Evolutionary conservation across 2,329 filamentous ascomycete genomes (phyloP).

Genomic region (Talaromyces sp.): DNA sequence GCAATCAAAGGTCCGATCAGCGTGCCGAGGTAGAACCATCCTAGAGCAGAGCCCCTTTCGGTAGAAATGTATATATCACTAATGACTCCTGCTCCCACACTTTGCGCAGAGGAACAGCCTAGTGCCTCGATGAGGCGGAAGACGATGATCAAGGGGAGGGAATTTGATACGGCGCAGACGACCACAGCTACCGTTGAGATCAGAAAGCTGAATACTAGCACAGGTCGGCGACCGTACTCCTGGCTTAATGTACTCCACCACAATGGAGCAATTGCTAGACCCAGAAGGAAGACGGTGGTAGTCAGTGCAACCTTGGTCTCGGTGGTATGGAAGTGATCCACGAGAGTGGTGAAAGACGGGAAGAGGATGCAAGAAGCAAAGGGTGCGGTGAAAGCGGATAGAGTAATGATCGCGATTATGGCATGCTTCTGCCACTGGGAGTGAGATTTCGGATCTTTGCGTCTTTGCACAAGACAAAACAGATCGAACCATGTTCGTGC

Average conservation of each 20-base stretch:
- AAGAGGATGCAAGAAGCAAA: constrained; percentile 11
- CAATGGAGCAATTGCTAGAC: constrained; percentile 38
- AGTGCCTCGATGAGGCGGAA: constrained; percentile 38
- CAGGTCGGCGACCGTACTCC: constrained; percentile 35
- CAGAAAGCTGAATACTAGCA: constrained; percentile 38
- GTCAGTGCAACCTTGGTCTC: constrained; percentile 37
- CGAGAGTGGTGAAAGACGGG: constrained; percentile 29
- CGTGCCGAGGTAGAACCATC: constrained; percentile 41
- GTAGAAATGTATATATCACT: constrained; percentile 39
- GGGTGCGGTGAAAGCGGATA: constrained; percentile 8
- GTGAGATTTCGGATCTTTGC: background rate
- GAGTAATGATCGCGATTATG: background rate
- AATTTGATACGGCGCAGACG: constrained; percentile 32
- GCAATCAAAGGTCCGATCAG: constrained; percentile 38
- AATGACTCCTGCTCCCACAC: constrained; percentile 41
- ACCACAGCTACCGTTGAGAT: constrained; percentile 37
- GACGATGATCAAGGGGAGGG: constrained; percentile 40
- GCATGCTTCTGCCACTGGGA: background rate
- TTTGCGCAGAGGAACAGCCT: constrained; percentile 40
- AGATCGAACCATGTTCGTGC: background rate
- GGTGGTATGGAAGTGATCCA: constrained; percentile 29
- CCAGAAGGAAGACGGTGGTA: constrained; percentile 39
- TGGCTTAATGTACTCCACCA: constrained; percentile 42
- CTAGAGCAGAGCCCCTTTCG: constrained; percentile 39
- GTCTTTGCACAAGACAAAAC: background rate